Base-by-base conservation (phyloP, 495 filamentous ascomycete species). In the Hypoxylon rickii region DNA sequence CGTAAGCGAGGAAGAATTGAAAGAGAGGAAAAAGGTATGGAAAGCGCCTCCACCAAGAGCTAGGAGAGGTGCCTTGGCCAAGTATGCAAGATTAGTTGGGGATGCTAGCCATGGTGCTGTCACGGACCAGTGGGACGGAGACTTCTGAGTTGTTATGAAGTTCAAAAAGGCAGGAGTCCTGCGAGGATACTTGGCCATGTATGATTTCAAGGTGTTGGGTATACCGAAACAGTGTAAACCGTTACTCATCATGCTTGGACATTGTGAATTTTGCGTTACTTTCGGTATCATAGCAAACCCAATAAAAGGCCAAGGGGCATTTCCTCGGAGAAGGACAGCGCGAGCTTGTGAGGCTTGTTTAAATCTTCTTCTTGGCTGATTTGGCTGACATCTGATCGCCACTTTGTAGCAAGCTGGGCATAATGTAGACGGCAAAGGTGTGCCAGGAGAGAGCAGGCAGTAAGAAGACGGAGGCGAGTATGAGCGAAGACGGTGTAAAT, bases 31-130 rank as follows among this genome's bases (percentile, higher is more conserved):
- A 64, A 78, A 76, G 50, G 75, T 71, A 52, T 98, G 94, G 94
- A 86, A 79, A 63, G 76, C 84, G 49, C 92, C 90, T 3, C 76
- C 72, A 60, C 80, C 83, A 65, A 80, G 79, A 65, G 89, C 93
- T n/a, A 90, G 87, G 57, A 83, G 94, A 29, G 94, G 94, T 39
- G 87, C 86, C 41, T 65, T 98, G 72, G 93, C 89, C 8, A 98
- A 98, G 79, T 98, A 97, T 76, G 90, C 88, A 0, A 64, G 76
- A 20, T 55, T 82, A 41, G 80, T 83, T 1, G 77, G 80, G 2
- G 79, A 82, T 67, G 80, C 80, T 7, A 77, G 73, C 44, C 75
- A 80, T 24, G 80, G 80, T 4, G 80, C 80, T 2, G 75, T 83
- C 43, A 83, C 80, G 7, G 80, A 83, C 63, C 64, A 67, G 32